phyloP scores from a whole-genome alignment of 345 rosid species.

The Pistacia atlantica region DNA sequence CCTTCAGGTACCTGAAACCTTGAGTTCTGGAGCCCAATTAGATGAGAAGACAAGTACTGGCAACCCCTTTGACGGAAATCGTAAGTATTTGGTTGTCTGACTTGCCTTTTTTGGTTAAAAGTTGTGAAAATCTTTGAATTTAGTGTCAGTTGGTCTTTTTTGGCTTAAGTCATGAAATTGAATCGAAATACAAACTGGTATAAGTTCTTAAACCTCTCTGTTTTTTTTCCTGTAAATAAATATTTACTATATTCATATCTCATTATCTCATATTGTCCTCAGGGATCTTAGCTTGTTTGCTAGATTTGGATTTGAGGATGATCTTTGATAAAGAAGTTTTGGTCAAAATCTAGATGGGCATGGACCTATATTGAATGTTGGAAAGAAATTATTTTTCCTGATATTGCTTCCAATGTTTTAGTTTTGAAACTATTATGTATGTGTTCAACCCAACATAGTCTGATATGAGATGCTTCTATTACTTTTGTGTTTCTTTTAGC shows the following conservation, averaged over 20 bases:
- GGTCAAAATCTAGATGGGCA: background rate
- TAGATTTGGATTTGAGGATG: background rate
- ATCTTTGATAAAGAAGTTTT: background rate
- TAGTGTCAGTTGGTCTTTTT: background rate
- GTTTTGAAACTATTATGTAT: background rate
- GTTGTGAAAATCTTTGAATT: background rate
- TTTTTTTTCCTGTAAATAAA: background rate
- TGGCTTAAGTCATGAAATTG: constrained; percentile 9
- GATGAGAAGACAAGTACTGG: constrained; percentile 42
- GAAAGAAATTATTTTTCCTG: background rate
- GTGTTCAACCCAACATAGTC: background rate
- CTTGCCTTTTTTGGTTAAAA: background rate
- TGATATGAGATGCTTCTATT: background rate
- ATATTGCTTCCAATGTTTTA: background rate
- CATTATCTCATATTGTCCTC: background rate
- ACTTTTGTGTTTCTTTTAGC: background rate
- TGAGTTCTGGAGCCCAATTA: constrained; percentile 43
- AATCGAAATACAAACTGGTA: constrained; percentile 1
- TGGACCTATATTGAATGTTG: background rate
- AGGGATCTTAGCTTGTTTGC: background rate
- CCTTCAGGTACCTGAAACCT: constrained; percentile 47
- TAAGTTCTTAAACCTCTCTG: background rate
- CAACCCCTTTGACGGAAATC: constrained; percentile 44
- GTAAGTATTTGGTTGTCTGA: constrained; percentile 50
- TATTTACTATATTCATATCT: background rate